A percentile compares a stretch with the other conserved stretches of the same genome.
phyloP scores from a whole-genome alignment of 768 basidiomycete genomes.

The Glaciozyma martinii region DNA sequence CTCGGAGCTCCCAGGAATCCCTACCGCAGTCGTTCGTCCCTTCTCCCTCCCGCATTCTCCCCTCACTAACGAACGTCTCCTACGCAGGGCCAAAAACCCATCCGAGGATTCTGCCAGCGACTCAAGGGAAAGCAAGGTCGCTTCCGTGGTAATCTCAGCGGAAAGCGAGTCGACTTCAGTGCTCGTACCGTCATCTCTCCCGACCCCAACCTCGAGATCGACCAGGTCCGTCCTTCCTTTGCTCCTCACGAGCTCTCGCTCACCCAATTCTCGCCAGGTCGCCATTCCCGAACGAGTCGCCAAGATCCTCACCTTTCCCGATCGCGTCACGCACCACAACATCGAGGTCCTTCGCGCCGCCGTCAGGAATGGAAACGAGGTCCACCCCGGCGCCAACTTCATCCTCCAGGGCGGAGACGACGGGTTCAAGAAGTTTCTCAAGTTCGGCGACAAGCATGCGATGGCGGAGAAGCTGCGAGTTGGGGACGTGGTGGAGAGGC shows the following conservation, averaged over 20 bases:
- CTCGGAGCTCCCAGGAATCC: conserved; percentile 89
- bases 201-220: conserved; percentile 96
- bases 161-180: conserved; percentile 98
- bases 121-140: conserved; percentile 98
- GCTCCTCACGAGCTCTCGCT: neutral
- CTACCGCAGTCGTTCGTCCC: conserved; percentile 24
- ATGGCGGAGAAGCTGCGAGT: conserved; percentile 73
- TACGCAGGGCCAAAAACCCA: conserved; percentile 69
- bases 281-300: conserved; percentile 94
- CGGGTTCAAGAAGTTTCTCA: conserved; percentile 71
- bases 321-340: conserved; percentile 86
- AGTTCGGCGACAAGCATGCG: conserved; percentile 69
- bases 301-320: conserved; percentile 90
- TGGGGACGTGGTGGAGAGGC: conserved; percentile 90
- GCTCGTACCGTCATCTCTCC: conserved; percentile 97
- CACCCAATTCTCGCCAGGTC: conserved; percentile 41
- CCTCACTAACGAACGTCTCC: neutral
- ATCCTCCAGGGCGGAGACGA: conserved; percentile 68
- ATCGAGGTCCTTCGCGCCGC: conserved; percentile 64
- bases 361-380: conserved; percentile 75
- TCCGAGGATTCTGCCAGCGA: conserved; percentile 93
- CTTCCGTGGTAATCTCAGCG: conserved; percentile 93
- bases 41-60: neutral
- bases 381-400: conserved; percentile 93
- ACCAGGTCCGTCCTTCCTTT: conserved; percentile 56